Evolutionary conservation across 1,284 basidiomycete species (phyloP), one percentile per base, ranked within the genome.

Genomic region (Bjerkandera adusta): DNA sequence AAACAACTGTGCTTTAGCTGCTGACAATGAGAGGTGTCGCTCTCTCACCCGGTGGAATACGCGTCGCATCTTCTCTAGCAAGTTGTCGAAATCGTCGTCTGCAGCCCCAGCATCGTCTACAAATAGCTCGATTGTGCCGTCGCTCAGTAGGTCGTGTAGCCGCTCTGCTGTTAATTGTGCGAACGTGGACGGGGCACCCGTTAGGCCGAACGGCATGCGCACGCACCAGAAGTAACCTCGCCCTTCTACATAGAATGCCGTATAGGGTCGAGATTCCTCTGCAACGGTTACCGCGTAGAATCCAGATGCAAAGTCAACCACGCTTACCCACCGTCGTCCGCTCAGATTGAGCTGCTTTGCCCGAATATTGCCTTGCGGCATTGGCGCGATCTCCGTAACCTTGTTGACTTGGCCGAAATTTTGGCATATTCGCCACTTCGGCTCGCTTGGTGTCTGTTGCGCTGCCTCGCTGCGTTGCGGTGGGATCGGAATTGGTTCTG

Each of bases 141-240:
- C 47, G 1, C 52, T 59, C 0, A 69, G 29, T 1, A 73, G 52
- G 41, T 70, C 69, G 12, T 61, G 50, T 13, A 73, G 45, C 15
- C 50, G 47, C 20, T 32, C 22, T 2, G 64, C 64, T 0, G 66
- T 65, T 55, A 69, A 59, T 3, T 68, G 25, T 6, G 55, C 61
- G 49, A 72, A 73, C 1, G 56, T 61, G 1, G 65, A 65, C 20
- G 71, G 71, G 5, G 65, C 68, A 3, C 69, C 72, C 5, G 70
- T 72, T 1, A 71, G 47, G 0, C 72, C 68, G 45, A 72, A 71
- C 0, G 68, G 71, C 68, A 74, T 70, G 0, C 61, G 45, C 2
- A 43, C 41, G 51, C 68, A 72, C 32, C 54, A 55, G 45, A 65
- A 68, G 43, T 66, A 69, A 1, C 71, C 72, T 15, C 58, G 40